Evolutionary conservation across 192 early-diverging fungal species (phyloP), one percentile per base, ranked within the genome.

Genomic region (Coemansia sp.): DNA sequence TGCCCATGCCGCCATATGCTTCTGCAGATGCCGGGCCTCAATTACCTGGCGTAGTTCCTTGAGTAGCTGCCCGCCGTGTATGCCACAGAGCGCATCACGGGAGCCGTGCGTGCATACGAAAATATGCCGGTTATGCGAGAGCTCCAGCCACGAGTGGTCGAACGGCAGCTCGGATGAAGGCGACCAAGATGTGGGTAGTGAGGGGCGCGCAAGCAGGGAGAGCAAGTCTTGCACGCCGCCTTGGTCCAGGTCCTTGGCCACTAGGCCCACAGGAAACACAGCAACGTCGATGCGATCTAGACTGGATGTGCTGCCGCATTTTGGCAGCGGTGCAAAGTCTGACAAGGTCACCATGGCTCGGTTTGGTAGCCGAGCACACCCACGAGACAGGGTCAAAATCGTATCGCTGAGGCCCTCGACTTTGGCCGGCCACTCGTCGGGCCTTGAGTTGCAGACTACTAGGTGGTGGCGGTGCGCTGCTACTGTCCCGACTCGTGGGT

Each of bases 31-130:
- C 8, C 60, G 69, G 10, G 59, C 22, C 18, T 18, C 42, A 1
- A 81, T 75, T 21, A 72, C 56, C 17, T 37, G 27, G 2, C 69
- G 58, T 21, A 81, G 41, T 12, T 72, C 66, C 1, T 65, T 43
- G 2, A 76, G 60, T 4, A 81, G 65, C 41, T 55, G 54, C 4
- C 60, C 63, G 35, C 79, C 73, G 26, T 73, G 69, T 0, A 18
- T 29, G 8, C 79, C 79, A 39, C 79, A 81, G 8, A 72, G 56
- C 29, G 54, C 48, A 53, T 81, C 79, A 18, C 74, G 65, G 27
- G 65, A 34, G 1, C 79, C 79, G 36, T 81, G 79, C 0, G 73
- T 81, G 60, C 79, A 81, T 24, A 81, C 69, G 55, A 81, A 80
- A 15, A 80, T 74, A 39, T 80, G 77, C 7, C 73, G 65, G 60